phyloP scores from a whole-genome alignment of 1,284 basidiomycete genomes.

The Leccinum fallax region DNA sequence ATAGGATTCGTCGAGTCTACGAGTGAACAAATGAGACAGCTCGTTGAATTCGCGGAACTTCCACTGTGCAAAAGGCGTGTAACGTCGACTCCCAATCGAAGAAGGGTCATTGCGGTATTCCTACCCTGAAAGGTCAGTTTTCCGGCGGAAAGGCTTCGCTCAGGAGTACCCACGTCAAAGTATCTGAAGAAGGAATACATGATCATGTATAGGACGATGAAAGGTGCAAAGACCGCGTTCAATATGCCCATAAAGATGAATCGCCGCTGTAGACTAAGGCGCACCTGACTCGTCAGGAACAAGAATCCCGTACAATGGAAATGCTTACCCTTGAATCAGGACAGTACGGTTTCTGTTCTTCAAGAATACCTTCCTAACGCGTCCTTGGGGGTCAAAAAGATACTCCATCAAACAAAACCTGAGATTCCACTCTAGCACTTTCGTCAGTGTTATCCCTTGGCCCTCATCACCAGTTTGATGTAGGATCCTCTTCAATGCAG shows the following conservation, averaged over 20 bases:
- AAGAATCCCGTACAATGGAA: not conserved
- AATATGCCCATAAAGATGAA: slow-evolving; percentile 96
- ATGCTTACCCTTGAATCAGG: slow-evolving; percentile 81
- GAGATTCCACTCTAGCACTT: slow-evolving; percentile 95
- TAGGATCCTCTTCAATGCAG: slow-evolving; percentile 52
- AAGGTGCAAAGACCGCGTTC: slow-evolving; percentile 94
- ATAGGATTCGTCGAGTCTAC: slow-evolving; percentile 87
- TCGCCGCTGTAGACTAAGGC: slow-evolving; percentile 71
- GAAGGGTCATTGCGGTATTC: slow-evolving; percentile 99
- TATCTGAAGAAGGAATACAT: slow-evolving; percentile 99
- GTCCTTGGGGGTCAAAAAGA: slow-evolving; percentile 86
- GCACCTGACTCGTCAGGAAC: slow-evolving; percentile 1
- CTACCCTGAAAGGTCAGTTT: slow-evolving; percentile 43
- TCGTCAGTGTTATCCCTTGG: slow-evolving; percentile 79
- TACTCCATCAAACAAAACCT: slow-evolving; percentile 94
- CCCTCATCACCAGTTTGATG: slow-evolving; percentile 50
- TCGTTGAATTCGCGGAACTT: slow-evolving; percentile 99
- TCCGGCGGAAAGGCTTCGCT: not conserved
- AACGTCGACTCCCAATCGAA: slow-evolving; percentile 87
- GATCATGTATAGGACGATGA: slow-evolving; percentile 95
- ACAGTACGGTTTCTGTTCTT: slow-evolving; percentile 78
- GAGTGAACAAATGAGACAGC: slow-evolving; percentile 88
- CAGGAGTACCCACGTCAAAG: slow-evolving; percentile 74
- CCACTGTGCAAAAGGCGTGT: slow-evolving; percentile 96
- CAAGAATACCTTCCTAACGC: slow-evolving; percentile 88